A percentile compares a stretch with the other conserved stretches of the same genome.
Evolutionary conservation across 2,329 filamentous ascomycete species (phyloP).

Genomic region (Sphaerulina vaccinii): DNA sequence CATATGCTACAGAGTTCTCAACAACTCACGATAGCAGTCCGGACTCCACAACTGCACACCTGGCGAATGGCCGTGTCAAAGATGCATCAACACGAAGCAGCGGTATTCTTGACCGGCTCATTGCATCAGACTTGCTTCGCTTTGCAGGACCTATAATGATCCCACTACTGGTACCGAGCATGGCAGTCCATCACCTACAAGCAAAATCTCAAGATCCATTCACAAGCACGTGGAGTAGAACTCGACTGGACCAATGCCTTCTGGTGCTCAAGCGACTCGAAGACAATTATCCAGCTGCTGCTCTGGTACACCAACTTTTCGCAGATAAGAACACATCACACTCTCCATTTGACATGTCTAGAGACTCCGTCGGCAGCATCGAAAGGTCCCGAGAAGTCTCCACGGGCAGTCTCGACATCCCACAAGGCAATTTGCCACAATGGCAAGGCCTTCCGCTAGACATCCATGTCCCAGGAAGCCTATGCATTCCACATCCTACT

Average conservation of each 20-base stretch:
- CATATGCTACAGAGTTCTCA: conserved; percentile 12
- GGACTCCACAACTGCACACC: conserved; percentile 1
- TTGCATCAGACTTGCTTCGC: conserved; percentile 3
- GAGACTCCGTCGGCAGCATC: not conserved
- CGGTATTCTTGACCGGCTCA: conserved; percentile 10
- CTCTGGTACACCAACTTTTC: conserved; percentile 10
- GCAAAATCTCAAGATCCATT: conserved; percentile 14
- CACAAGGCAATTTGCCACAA: not conserved
- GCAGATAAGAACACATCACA: not conserved
- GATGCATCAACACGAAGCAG: conserved; percentile 11
- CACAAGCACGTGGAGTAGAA: conserved; percentile 17
- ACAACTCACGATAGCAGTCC: conserved; percentile 1
- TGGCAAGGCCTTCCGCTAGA: conserved; percentile 7
- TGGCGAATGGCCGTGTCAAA: conserved; percentile 7
- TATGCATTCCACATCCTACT: not conserved
- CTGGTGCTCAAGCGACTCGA: conserved; percentile 16
- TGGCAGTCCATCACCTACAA: conserved; percentile 18
- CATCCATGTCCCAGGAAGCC: not conserved
- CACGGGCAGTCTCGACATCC: not conserved
- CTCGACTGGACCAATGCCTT: conserved; percentile 17
- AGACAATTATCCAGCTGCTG: conserved; percentile 6
- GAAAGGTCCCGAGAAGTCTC: not conserved
- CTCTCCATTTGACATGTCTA: not conserved
- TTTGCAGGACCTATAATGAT: conserved; percentile 15
- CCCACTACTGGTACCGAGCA: conserved; percentile 18